Evolutionary conservation across 257 asterid genomes (phyloP).

Genomic region (Ballota nigra): DNA sequence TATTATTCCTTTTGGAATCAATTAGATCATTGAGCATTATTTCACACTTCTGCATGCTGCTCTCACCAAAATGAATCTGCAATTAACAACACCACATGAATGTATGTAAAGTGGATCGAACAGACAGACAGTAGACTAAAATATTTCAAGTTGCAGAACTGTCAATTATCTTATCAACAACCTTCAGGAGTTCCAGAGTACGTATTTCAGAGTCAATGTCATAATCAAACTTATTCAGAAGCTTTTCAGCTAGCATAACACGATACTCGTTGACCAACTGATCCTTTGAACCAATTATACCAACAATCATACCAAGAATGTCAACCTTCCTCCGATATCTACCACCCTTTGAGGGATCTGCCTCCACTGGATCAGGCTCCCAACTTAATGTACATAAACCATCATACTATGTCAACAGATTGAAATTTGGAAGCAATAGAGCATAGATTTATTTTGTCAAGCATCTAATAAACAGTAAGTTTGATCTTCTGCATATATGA

Average conservation of each 20-base stretch:
- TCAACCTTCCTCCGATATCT: slow-evolving; percentile 80
- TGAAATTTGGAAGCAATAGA: slow-evolving; percentile 16
- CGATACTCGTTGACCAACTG: slow-evolving; percentile 97
- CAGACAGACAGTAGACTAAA: not conserved
- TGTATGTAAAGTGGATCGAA: slow-evolving; percentile 21
- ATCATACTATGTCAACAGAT: slow-evolving; percentile 36
- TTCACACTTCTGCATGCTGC: slow-evolving; percentile 97
- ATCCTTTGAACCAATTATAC: slow-evolving; percentile 97
- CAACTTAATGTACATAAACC: slow-evolving; percentile 50
- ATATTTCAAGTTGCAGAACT: slow-evolving; percentile 22
- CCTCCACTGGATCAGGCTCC: slow-evolving; percentile 99
- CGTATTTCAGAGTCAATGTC: slow-evolving; percentile 96
- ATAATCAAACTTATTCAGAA: slow-evolving; percentile 88
- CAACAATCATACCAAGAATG: slow-evolving; percentile 93
- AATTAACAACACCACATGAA: slow-evolving; percentile 25
- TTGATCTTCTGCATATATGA: slow-evolving; percentile 1
- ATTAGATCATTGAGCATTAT: slow-evolving; percentile 97
- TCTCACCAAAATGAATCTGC: slow-evolving; percentile 99
- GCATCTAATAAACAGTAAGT: slow-evolving; percentile 1
- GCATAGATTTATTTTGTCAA: not conserved
- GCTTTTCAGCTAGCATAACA: slow-evolving; percentile 98
- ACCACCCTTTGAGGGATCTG: slow-evolving; percentile 84
- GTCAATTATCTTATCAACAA: slow-evolving; percentile 26
- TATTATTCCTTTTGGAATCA: slow-evolving; percentile 87
- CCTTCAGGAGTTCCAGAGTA: slow-evolving; percentile 95